These are phyloP conservation scores for Celoporthe dispersa DNA, from an alignment of 2,329 filamentous ascomycete species.

Conservation along the genomic window DNA sequence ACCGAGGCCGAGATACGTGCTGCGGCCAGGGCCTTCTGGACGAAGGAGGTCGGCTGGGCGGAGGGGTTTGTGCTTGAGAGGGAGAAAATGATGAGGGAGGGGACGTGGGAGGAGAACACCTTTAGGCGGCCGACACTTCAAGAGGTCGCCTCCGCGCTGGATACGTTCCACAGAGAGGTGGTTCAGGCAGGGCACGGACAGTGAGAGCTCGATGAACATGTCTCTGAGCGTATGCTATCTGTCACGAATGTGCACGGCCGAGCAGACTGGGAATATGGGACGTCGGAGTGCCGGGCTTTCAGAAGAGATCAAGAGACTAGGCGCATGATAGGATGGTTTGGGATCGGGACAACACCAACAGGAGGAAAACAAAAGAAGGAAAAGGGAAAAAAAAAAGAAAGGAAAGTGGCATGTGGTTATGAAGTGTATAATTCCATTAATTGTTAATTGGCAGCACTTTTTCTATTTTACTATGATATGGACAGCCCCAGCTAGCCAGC, in stretches of 20 bases:
- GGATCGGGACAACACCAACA: not conserved
- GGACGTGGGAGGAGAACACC: constrained; percentile 55
- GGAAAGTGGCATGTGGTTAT: too few relatives aligned
- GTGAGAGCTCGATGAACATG: not conserved
- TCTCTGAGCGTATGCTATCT: not conserved
- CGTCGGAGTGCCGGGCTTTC: not conserved
- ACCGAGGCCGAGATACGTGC: constrained; percentile 39
- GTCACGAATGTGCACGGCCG: not conserved
- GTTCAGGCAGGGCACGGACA: not conserved
- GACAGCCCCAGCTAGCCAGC: not conserved
- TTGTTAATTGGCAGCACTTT: not conserved
- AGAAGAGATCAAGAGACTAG: not conserved
- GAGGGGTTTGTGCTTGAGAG: constrained; percentile 52
- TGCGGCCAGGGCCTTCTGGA: constrained; percentile 53
- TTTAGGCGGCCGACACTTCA: constrained; percentile 52
- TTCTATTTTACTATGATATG: not conserved
- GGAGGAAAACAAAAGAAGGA: not conserved
- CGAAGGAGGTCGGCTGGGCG: constrained; percentile 50
- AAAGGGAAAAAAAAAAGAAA: not conserved
- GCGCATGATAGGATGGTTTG: not conserved
- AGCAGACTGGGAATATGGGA: too few relatives aligned
- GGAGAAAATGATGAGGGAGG: constrained; percentile 41
- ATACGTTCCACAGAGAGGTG: constrained; percentile 27
- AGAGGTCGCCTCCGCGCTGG: constrained; percentile 45
- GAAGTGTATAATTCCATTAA: not conserved